Conservation (phyloP, 805 yeast genomes). For the Suhomyces pyralidae region DNA sequence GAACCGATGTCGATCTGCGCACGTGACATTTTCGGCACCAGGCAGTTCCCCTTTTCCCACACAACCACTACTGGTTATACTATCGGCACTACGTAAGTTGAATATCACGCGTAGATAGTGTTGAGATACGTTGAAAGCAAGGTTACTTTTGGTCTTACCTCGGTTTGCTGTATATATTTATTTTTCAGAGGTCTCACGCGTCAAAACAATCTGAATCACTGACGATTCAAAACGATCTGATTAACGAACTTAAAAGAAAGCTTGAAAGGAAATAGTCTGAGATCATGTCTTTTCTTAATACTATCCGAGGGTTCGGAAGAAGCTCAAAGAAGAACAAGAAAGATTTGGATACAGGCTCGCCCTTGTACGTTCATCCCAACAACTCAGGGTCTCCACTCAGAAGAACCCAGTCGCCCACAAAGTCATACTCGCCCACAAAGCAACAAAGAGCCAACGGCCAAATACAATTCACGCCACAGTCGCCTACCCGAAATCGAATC, state of each 20-base stretch:
- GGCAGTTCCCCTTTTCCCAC: not conserved
- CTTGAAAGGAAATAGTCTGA: no score
- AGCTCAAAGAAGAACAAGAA: slow-evolving; percentile 45
- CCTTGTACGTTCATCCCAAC: slow-evolving; percentile 32
- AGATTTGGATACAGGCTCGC: slow-evolving; percentile 28
- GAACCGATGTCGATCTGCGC: not conserved
- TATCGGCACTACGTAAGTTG: not conserved
- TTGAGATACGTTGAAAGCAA: not conserved
- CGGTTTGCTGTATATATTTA: not conserved
- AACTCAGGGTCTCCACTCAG: slow-evolving; percentile 34
- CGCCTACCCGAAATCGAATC: slow-evolving; percentile 20
- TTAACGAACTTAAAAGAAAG: not conserved
- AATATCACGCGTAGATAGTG: not conserved
- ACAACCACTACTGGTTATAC: not conserved
- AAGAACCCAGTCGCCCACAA: slow-evolving; percentile 38
- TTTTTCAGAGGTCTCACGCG: not conserved
- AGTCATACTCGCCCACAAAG: slow-evolving; percentile 41
- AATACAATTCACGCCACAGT: slow-evolving; percentile 21
- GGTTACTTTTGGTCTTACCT: not conserved
- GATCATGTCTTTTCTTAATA: slow-evolving; percentile 45
- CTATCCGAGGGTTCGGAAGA: slow-evolving; percentile 47
- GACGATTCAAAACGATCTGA: not conserved
- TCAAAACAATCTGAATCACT: not conserved
- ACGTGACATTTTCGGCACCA: not conserved
- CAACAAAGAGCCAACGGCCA: slow-evolving; percentile 16